Evolutionary conservation across 202 grass and related monocot genomes (phyloP).

Genomic region (Schoenoplectus tabernaemontani): DNA sequence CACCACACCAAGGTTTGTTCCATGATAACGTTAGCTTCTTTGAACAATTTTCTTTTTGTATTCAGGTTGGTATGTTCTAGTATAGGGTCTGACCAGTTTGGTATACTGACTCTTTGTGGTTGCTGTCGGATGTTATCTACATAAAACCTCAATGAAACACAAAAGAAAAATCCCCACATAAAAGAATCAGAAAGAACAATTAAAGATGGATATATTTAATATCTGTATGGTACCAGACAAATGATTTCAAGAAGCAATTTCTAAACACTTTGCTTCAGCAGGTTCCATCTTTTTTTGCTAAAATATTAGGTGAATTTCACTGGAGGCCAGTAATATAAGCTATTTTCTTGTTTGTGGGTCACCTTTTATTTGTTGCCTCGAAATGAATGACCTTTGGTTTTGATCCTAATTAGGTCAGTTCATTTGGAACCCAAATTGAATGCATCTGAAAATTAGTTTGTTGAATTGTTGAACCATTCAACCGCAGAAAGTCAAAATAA

Average conservation of each 20-base stretch:
- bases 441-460: neutral
- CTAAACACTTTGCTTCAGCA: neutral
- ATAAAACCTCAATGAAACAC: neutral
- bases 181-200: neutral
- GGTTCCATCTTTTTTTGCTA: neutral
- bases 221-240: neutral
- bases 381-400: neutral
- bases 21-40: neutral
- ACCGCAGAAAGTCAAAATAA: neutral
- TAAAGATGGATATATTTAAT: neutral
- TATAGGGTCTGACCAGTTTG: neutral
- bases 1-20: constrained; percentile 60
- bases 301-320: constrained; percentile 9
- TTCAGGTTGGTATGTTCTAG: neutral
- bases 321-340: neutral
- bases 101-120: neutral
- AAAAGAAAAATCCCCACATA: neutral
- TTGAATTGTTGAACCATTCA: neutral
- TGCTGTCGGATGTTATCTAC: neutral
- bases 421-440: neutral
- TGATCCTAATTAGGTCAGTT: constrained; percentile 7
- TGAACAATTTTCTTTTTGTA: neutral
- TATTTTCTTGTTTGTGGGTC: neutral
- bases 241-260: neutral
- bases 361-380: neutral